These are phyloP conservation scores for Botrytis deweyae DNA, from an alignment of 2,329 filamentous ascomycete genomes.

Conservation along the genomic window DNA sequence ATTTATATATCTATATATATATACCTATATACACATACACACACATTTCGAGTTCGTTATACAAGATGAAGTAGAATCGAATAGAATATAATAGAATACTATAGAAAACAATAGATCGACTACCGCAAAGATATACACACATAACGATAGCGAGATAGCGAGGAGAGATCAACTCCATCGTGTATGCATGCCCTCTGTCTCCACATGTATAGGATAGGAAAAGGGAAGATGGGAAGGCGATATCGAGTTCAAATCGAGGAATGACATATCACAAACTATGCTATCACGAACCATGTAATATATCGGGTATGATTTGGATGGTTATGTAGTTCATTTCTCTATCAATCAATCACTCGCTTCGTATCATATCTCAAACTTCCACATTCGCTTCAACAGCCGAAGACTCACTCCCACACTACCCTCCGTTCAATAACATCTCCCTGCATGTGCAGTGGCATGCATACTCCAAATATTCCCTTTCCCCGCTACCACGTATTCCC, in stretches of 20 bases:
- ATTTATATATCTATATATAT: no score
- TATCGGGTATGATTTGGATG: background rate
- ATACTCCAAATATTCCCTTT: background rate
- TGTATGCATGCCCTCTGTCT: background rate
- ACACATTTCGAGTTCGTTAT: background rate
- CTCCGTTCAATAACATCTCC: background rate
- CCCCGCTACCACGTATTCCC: background rate
- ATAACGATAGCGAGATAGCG: background rate
- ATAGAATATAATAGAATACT: background rate
- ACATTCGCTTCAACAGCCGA: background rate
- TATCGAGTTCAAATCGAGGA: background rate
- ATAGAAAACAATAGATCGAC: background rate
- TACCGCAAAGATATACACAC: no score
- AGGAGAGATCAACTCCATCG: background rate
- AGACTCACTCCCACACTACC: no score
- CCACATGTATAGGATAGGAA: background rate
- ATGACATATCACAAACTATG: background rate
- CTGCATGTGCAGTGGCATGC: background rate
- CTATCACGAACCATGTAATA: background rate
- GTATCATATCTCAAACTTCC: background rate
- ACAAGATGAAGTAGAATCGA: background rate
- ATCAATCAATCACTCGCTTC: conserved; percentile 1
- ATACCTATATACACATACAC: no score
- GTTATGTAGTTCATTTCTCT: conserved; percentile 10
- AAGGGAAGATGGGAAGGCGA: background rate